Percentiles rank a stretch among this genome's conserved stretches.
phyloP scores from a whole-genome alignment of 108 stramenopile genomes.

The Cylindrotheca fusiformis region DNA sequence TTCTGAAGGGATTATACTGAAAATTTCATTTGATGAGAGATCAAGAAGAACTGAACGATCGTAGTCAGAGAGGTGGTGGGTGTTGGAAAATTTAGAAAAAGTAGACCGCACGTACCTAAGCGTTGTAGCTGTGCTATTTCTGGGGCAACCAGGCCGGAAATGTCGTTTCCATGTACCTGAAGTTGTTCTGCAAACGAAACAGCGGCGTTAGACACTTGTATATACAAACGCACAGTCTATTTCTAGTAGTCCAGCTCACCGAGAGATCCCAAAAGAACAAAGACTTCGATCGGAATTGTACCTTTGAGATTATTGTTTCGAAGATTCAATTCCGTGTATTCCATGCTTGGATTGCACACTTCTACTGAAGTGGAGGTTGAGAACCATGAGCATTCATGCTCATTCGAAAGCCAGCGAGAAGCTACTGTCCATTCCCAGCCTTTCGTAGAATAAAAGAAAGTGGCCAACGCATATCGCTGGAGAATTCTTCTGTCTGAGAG shows the following conservation, averaged over 20 bases:
- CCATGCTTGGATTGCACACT: conserved; percentile 20
- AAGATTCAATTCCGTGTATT: conserved; percentile 5
- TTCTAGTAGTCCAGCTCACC: no score
- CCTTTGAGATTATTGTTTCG: conserved; percentile 19
- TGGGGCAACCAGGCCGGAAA: background rate
- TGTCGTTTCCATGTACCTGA: background rate
- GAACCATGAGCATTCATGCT: conserved; percentile 20
- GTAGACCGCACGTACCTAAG: conserved; percentile 1
- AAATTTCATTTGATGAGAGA: conserved; percentile 7
- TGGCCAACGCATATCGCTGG: conserved; percentile 26
- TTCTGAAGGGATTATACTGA: conserved; percentile 12
- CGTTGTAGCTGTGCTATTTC: background rate
- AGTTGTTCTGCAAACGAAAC: background rate
- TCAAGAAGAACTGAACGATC: conserved; percentile 1
- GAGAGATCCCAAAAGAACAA: background rate
- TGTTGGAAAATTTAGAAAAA: no score
- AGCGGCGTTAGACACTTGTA: background rate
- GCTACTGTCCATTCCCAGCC: conserved; percentile 19
- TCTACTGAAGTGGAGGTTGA: conserved; percentile 4
- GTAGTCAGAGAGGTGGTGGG: no score
- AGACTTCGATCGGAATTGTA: conserved; percentile 13
- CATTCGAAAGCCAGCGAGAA: conserved; percentile 12
- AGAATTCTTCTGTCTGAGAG: conserved; percentile 8
- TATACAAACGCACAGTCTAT: background rate
- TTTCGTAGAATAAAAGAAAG: conserved; percentile 21